These are phyloP conservation scores for Penicilliopsis zonata DNA, from an alignment of 495 filamentous ascomycete genomes.

Conservation along the genomic window DNA sequence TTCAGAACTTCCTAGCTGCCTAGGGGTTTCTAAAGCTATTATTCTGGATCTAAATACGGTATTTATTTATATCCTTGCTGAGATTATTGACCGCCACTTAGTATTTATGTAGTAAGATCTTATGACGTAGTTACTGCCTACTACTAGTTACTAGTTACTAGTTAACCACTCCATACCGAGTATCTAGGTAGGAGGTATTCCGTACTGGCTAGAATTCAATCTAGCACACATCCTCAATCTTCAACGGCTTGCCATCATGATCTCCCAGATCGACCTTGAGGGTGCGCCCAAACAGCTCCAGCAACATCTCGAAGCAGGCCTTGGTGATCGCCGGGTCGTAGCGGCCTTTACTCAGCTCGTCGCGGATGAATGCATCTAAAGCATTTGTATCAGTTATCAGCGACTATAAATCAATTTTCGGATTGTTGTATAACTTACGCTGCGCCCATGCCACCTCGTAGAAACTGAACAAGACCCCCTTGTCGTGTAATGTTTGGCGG, in stretches of 20 bases:
- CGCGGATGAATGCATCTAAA: slow-evolving; percentile 81
- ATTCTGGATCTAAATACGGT: no score
- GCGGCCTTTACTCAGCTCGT: slow-evolving; percentile 84
- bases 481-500: slow-evolving; percentile 66
- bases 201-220: neutral
- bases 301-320: slow-evolving; percentile 83
- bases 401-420: no score
- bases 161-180: no score
- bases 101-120: no score
- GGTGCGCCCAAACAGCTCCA: slow-evolving; percentile 72
- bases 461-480: slow-evolving; percentile 64
- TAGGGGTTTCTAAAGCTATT: no score
- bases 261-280: slow-evolving; percentile 68
- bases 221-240: slow-evolving; percentile 50
- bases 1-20: no score
- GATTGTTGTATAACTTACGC: slow-evolving; percentile 47
- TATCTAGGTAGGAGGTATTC: neutral
- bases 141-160: no score
- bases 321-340: slow-evolving; percentile 83
- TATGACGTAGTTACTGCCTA: no score
- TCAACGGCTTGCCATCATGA: slow-evolving; percentile 31
- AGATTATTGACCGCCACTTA: no score
- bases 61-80: no score
- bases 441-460: slow-evolving; percentile 90
- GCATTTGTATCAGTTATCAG: slow-evolving; percentile 1